phyloP scores from a whole-genome alignment of 192 early-diverging fungal genomes.

The Coemansia sp. region DNA sequence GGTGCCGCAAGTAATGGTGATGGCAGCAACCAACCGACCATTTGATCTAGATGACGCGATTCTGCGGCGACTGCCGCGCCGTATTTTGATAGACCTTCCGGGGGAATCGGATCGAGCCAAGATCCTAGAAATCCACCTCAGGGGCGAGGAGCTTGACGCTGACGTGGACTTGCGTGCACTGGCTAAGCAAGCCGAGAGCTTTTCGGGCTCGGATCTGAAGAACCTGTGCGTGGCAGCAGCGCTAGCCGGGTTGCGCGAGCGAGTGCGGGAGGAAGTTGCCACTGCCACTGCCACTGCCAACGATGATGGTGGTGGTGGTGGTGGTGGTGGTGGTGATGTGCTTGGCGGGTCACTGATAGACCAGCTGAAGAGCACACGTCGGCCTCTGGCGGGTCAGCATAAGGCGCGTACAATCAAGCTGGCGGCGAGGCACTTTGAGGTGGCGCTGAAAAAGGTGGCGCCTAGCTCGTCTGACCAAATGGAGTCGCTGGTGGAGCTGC shows the following conservation, averaged over 20 bases:
- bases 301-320: too few relatives aligned
- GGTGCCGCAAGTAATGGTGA: conserved; percentile 66
- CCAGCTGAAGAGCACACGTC: conserved; percentile 25
- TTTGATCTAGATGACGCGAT: conserved; percentile 98
- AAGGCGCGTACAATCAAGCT: conserved; percentile 17
- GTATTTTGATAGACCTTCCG: conserved; percentile 91
- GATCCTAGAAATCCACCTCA: conserved; percentile 75
- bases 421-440: conserved; percentile 69
- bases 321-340: conserved; percentile 19
- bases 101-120: conserved; percentile 67
- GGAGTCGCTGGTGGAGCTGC: conserved; percentile 81
- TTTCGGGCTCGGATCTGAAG: conserved; percentile 93
- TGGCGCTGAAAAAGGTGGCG: conserved; percentile 79
- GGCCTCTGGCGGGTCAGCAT: neutral
- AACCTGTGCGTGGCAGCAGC: conserved; percentile 91
- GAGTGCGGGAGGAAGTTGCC: conserved; percentile 53
- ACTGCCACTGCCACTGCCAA: neutral
- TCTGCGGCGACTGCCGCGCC: conserved; percentile 82
- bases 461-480: conserved; percentile 88
- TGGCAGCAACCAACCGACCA: conserved; percentile 94
- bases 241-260: conserved; percentile 61
- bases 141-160: conserved; percentile 68
- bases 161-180: conserved; percentile 62
- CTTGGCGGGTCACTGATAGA: conserved; percentile 42
- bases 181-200: conserved; percentile 71